Conservation (phyloP, 1,284 basidiomycete species). For the Naganishia albida region DNA sequence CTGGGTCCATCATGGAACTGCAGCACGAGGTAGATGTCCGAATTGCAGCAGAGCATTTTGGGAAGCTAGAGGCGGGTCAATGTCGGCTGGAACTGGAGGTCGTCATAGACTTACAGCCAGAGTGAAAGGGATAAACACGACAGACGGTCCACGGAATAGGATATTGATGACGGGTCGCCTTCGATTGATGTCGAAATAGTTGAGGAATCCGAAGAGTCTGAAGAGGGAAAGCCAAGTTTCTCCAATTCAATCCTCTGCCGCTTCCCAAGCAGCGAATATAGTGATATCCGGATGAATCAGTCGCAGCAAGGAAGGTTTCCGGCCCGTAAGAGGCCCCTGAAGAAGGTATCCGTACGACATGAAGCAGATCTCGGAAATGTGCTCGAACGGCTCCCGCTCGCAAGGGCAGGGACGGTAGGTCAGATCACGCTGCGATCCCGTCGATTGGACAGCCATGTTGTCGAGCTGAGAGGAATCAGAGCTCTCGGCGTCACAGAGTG, state of each 20-base stretch:
- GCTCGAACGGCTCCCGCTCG: neutral
- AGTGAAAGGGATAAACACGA: neutral
- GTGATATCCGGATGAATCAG: slow-evolving; percentile 1
- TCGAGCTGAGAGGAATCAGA: neutral
- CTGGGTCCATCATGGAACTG: neutral
- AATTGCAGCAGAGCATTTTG: neutral
- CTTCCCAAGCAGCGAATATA: neutral
- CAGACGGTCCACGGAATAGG: neutral
- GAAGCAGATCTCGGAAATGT: neutral
- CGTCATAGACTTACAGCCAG: neutral
- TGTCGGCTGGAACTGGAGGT: neutral
- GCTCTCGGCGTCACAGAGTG: too few relatives aligned
- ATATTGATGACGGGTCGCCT: neutral
- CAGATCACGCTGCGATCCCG: neutral
- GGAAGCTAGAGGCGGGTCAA: neutral
- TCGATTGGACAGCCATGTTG: neutral
- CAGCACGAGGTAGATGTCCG: neutral
- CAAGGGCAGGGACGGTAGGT: neutral
- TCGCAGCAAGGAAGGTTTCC: neutral
- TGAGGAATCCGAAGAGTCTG: neutral
- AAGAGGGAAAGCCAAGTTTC: slow-evolving; percentile 1
- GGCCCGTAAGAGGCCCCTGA: neutral
- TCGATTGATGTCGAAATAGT: neutral
- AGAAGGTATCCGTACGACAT: neutral
- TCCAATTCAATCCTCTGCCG: neutral